Percentiles rank a stretch among this genome's conserved stretches.
These are phyloP conservation scores for Taphrina betulina DNA, from an alignment of 1,139 yeast genomes.

Conservation along the genomic window DNA sequence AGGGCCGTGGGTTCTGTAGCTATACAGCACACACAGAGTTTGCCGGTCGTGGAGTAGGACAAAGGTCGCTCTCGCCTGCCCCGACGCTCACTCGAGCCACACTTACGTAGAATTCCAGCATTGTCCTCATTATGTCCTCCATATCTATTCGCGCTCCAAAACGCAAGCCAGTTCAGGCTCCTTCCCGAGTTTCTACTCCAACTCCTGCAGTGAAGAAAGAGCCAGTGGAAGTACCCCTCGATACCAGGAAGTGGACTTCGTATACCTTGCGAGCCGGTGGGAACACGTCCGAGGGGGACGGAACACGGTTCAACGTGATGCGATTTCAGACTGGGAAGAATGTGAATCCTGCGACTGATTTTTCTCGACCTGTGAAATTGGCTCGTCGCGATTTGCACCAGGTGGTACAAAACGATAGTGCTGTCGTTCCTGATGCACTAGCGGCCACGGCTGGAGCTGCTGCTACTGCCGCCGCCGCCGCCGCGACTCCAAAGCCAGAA, in stretches of 20 bases:
- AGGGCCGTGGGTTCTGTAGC: too few relatives aligned
- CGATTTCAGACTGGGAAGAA: conserved; percentile 72
- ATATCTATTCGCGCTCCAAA: conserved; percentile 31
- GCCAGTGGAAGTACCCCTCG: conserved; percentile 23
- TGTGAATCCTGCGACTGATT: conserved; percentile 68
- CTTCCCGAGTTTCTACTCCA: background rate
- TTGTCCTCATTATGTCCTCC: conserved; percentile 24
- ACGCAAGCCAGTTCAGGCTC: conserved; percentile 13
- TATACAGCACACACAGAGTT: too few relatives aligned
- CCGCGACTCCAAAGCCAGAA: conserved; percentile 12
- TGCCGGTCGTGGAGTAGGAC: too few relatives aligned
- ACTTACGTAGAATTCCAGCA: too few relatives aligned
- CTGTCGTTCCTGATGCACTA: conserved; percentile 35
- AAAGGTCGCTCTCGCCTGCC: too few relatives aligned
- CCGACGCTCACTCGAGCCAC: too few relatives aligned
- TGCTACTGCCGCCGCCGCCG: conserved; percentile 3
- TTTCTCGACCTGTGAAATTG: conserved; percentile 76
- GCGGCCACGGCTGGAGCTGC: conserved; percentile 34
- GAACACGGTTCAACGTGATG: conserved; percentile 74
- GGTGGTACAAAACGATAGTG: conserved; percentile 40
- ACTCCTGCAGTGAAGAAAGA: conserved; percentile 27
- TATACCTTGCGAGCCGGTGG: conserved; percentile 69
- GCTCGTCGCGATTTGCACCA: conserved; percentile 84
- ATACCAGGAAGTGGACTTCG: conserved; percentile 49
- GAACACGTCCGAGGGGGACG: conserved; percentile 67